phyloP scores from a whole-genome alignment of 768 basidiomycete genomes.

The Scleroderma bovista region DNA sequence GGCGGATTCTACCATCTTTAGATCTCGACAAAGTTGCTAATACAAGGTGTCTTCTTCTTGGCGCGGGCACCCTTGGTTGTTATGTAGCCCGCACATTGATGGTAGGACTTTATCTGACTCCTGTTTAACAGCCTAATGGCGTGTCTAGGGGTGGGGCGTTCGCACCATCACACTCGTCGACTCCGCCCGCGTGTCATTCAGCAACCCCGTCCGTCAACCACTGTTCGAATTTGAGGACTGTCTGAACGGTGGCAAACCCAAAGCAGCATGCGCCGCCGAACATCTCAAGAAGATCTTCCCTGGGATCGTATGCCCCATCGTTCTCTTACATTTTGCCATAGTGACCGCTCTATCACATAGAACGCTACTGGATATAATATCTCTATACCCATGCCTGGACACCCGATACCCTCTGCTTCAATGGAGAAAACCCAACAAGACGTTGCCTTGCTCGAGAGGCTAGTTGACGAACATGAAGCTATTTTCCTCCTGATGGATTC shows the following conservation, averaged over 20 bases:
- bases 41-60: constrained; percentile 81
- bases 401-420: constrained; percentile 67
- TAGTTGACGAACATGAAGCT: constrained; percentile 84
- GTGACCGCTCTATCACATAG: constrained; percentile 34
- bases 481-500: constrained; percentile 97
- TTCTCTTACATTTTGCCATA: not conserved
- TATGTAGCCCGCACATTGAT: constrained; percentile 91
- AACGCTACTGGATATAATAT: constrained; percentile 75
- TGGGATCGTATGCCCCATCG: constrained; percentile 62
- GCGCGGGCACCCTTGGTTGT: constrained; percentile 95
- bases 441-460: constrained; percentile 63
- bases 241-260: constrained; percentile 86
- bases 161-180: constrained; percentile 91
- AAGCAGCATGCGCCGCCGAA: constrained; percentile 87
- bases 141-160: constrained; percentile 85
- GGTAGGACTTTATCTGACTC: constrained; percentile 40
- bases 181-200: constrained; percentile 88
- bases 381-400: constrained; percentile 95
- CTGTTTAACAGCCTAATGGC: not conserved
- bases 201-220: constrained; percentile 96
- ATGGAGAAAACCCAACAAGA: constrained; percentile 59
- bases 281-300: constrained; percentile 86
- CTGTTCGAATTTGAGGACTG: constrained; percentile 95
- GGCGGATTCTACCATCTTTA: constrained; percentile 88
- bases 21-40: constrained; percentile 81